Evolutionary conservation across 1,139 yeast genomes (phyloP), one percentile per base, ranked within the genome.

Genomic region (Debaryomyces psychrophilus): DNA sequence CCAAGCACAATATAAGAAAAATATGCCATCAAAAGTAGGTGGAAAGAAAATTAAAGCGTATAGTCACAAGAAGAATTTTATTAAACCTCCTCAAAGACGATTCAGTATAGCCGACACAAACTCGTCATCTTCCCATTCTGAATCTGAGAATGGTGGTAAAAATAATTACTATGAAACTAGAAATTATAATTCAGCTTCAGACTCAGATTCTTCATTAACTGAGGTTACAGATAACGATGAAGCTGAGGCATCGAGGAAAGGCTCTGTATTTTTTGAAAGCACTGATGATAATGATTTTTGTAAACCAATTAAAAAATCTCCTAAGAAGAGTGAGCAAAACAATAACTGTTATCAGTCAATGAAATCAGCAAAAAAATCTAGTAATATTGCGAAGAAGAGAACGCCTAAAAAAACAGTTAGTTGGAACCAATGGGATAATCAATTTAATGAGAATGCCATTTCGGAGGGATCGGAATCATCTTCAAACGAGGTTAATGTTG

Each of bases 91-190:
- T 23, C 55, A 54, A 44, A 50, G 81, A 43, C 58, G 79, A 44
- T 76, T 78, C 52, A 77, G 82, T 55, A 65, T 79, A 20, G 73
- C 68, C 2, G 69, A 66, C 36, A 67, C 74, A 4, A 59, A 70
- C 11, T 60, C 69, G 3, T 65, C 70, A n/a, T 60, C 69, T 5
- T 64, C 70, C 8, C 65, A 64, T 6, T 60, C 67, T 5, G 69
- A 59, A 46, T 56, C 58, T 33, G 62, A 50, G 31, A 48, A 54
- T 41, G 52, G 50, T 7, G 52, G 53, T n/a, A 58, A 50, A 3
- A 46, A 48, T 31, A 40, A 46, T 15, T 47, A 50, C 11, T 50
- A 44, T 18, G 53, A 46, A 27, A 46, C 27, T 26, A 44, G 43
- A 7, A 44, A 20, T 8, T 27, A 28, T 25, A 37, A 35, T 5